Evolutionary conservation across 768 basidiomycete genomes (phyloP).

Genomic region (Mycena vitilis): DNA sequence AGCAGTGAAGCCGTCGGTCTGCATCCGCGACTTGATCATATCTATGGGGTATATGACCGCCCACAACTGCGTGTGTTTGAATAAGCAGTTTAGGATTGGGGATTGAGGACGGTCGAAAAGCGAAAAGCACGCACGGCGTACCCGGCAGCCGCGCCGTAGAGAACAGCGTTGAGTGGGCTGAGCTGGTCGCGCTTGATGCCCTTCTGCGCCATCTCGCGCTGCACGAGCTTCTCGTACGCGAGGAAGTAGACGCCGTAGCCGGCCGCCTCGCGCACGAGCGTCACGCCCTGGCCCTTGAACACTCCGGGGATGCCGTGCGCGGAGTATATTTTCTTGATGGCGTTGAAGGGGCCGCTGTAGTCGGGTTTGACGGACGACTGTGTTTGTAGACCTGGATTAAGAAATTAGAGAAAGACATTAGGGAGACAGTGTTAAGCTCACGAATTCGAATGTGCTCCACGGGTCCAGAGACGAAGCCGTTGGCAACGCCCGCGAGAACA

Average conservation of each 20-base stretch:
- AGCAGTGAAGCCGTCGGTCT: slow-evolving; percentile 89
- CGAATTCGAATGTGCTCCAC: slow-evolving; percentile 98
- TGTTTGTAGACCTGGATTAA: slow-evolving; percentile 82
- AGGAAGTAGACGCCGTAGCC: slow-evolving; percentile 93
- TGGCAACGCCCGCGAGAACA: slow-evolving; percentile 87
- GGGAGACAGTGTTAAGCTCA: no score
- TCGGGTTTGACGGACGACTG: slow-evolving; percentile 82
- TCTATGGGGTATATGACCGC: slow-evolving; percentile 96
- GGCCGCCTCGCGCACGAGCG: slow-evolving; percentile 83
- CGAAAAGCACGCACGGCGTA: slow-evolving; percentile 74
- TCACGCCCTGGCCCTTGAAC: slow-evolving; percentile 93
- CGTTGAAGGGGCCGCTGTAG: slow-evolving; percentile 89
- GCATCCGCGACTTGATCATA: slow-evolving; percentile 96
- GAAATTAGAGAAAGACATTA: slow-evolving; percentile 25
- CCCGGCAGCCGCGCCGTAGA: slow-evolving; percentile 93
- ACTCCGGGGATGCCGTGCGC: slow-evolving; percentile 84
- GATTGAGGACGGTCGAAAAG: slow-evolving; percentile 4
- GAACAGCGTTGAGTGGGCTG: slow-evolving; percentile 77
- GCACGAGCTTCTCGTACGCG: slow-evolving; percentile 92
- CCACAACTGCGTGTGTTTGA: slow-evolving; percentile 71
- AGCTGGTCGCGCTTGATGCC: slow-evolving; percentile 82
- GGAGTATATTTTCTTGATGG: slow-evolving; percentile 84
- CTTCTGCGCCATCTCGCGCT: slow-evolving; percentile 82
- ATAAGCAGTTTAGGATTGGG: slow-evolving; percentile 8
- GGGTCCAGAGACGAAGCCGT: slow-evolving; percentile 93